These are phyloP conservation scores for Teratosphaeria zuluensis DNA, from an alignment of 2,329 filamentous ascomycete species.

Conservation along the genomic window DNA sequence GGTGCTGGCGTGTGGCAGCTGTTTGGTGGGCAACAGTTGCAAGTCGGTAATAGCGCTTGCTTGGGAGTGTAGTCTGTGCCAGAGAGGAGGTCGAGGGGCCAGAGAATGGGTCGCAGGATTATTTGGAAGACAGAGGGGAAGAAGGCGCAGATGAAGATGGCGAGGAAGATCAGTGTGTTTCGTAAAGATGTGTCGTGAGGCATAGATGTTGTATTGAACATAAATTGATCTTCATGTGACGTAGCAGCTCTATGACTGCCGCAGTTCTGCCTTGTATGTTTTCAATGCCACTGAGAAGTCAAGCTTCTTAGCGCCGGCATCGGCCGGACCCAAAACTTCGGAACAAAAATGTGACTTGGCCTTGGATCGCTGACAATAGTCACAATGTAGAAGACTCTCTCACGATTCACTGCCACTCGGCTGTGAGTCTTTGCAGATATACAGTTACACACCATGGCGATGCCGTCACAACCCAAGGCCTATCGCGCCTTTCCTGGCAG, in stretches of 20 bases:
- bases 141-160: slow-evolving; percentile 41
- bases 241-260: background rate
- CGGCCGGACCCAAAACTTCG: background rate
- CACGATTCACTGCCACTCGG: background rate
- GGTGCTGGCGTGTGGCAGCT: slow-evolving; percentile 17
- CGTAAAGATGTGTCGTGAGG: slow-evolving; percentile 18
- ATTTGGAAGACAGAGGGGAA: slow-evolving; percentile 39
- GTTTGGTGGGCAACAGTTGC: slow-evolving; percentile 24
- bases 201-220: slow-evolving; percentile 1
- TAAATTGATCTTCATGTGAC: background rate
- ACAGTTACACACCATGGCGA: slow-evolving; percentile 12
- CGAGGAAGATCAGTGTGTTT: slow-evolving; percentile 37
- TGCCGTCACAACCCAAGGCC: background rate
- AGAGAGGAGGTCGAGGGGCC: slow-evolving; percentile 17
- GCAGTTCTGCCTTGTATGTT: background rate
- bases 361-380: background rate
- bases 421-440: background rate
- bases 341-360: background rate
- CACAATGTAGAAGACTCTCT: background rate
- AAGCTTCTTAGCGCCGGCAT: background rate
- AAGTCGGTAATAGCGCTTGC: slow-evolving; percentile 11
- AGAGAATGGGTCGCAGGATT: slow-evolving; percentile 27
- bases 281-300: background rate
- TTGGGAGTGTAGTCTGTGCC: slow-evolving; percentile 18
- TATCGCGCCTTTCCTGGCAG: slow-evolving; percentile 37